These are phyloP conservation scores for Hyphodiscus sp. DNA, from an alignment of 2,329 filamentous ascomycete genomes.

Conservation along the genomic window DNA sequence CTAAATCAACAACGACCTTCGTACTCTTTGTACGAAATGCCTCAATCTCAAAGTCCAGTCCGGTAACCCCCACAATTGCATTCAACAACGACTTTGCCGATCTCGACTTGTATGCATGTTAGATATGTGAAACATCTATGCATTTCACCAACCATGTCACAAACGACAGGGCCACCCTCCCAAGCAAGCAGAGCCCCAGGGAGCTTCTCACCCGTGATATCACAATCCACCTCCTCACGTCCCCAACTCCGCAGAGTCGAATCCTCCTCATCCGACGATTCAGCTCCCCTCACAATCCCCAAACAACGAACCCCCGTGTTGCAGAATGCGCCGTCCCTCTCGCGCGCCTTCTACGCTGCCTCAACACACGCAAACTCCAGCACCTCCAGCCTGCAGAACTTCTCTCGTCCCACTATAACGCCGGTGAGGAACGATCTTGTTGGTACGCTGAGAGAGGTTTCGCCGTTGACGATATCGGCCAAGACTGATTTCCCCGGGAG, in stretches of 20 bases:
- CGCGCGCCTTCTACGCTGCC: slow-evolving; percentile 46
- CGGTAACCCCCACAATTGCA: neutral
- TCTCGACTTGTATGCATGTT: neutral
- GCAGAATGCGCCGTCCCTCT: slow-evolving; percentile 27
- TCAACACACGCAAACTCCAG: slow-evolving; percentile 42
- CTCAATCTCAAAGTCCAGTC: too few relatives aligned
- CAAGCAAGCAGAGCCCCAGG: slow-evolving; percentile 22
- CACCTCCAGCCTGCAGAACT: slow-evolving; percentile 44
- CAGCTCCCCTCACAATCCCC: slow-evolving; percentile 36
- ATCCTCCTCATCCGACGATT: slow-evolving; percentile 41
- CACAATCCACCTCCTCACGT: slow-evolving; percentile 30
- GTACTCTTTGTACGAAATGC: too few relatives aligned
- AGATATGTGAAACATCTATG: neutral
- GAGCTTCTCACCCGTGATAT: slow-evolving; percentile 29
- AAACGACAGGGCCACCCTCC: slow-evolving; percentile 18
- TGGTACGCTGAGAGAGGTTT: slow-evolving; percentile 29
- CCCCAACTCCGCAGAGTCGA: slow-evolving; percentile 39
- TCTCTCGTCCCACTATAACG: slow-evolving; percentile 44
- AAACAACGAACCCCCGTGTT: slow-evolving; percentile 35
- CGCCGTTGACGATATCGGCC: slow-evolving; percentile 38
- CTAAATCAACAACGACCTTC: too few relatives aligned
- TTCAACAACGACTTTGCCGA: neutral
- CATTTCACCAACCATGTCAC: slow-evolving; percentile 21
- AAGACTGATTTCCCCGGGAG: slow-evolving; percentile 28
- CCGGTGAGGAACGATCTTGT: slow-evolving; percentile 14